Percentiles rank a stretch among this genome's conserved stretches.
Evolutionary conservation across 108 stramenopile genomes (phyloP).

Genomic region (Pseudonitzschia multiseries): DNA sequence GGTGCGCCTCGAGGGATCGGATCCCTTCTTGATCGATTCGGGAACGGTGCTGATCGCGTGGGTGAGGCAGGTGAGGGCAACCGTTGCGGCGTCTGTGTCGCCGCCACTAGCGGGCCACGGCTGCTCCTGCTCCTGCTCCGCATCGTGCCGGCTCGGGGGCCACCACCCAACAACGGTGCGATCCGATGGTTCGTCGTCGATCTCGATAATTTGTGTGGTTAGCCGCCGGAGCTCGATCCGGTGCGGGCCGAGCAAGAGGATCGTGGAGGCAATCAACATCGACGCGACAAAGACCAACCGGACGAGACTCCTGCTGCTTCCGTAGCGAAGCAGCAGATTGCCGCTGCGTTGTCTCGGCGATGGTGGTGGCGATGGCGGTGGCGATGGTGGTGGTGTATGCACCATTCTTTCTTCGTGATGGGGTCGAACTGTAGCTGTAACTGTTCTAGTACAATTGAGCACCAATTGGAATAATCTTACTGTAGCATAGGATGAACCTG

Average conservation of each 20-base stretch:
- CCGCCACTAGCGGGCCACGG: too few species aligned
- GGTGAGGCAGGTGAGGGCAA: not conserved
- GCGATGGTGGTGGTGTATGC: too few species aligned
- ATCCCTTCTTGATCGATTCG: not conserved
- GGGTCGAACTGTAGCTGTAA: too few species aligned
- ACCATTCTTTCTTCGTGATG: too few species aligned
- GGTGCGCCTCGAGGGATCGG: slow-evolving; percentile 3
- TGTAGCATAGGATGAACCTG: too few species aligned
- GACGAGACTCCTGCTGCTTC: not conserved
- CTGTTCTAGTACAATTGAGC: too few species aligned
- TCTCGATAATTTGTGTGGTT: not conserved
- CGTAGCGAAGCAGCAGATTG: too few species aligned
- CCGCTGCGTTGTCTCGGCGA: too few species aligned
- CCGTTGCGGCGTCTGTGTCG: too few species aligned
- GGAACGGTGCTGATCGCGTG: not conserved
- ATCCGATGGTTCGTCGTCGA: not conserved
- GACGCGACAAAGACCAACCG: not conserved
- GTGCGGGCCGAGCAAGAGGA: not conserved
- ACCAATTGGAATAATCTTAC: too few species aligned
- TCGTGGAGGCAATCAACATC: not conserved
- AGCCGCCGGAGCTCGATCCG: not conserved
- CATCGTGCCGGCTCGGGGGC: not conserved
- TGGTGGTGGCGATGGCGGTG: too few species aligned
- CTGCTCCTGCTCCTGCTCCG: not conserved
- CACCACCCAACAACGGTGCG: not conserved